phyloP scores from a whole-genome alignment of 1,284 basidiomycete genomes.

The Pseudozyma sp. region DNA sequence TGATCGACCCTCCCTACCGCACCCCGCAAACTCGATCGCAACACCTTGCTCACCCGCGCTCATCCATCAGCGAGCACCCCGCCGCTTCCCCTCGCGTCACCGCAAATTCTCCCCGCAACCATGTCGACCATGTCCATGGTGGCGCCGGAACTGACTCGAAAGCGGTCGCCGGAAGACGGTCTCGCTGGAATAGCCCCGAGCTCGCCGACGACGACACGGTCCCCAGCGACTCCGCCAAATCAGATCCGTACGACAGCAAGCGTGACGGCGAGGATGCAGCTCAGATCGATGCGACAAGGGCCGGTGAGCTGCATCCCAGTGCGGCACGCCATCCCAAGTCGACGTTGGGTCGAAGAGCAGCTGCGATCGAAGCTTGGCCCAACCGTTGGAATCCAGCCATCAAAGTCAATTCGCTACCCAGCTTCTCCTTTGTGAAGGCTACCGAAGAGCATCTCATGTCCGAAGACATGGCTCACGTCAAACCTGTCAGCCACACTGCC shows the following conservation, averaged over 20 bases:
- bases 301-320: background rate
- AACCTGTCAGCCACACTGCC: constrained; percentile 10
- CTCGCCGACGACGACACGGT: constrained; percentile 11
- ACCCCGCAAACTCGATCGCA: background rate
- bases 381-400: constrained; percentile 27
- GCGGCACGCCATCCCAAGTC: background rate
- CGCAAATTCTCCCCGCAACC: background rate
- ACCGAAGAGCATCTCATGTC: constrained; percentile 28
- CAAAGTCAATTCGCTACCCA: constrained; percentile 14
- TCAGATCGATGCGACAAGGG: background rate
- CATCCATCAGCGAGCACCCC: background rate
- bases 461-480: constrained; percentile 25
- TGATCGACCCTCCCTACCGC: constrained; percentile 7
- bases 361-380: constrained; percentile 16
- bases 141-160: background rate
- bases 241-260: constrained; percentile 3
- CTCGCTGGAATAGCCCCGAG: constrained; percentile 28
- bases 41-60: background rate
- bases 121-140: background rate
- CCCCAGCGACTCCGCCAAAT: constrained; percentile 7
- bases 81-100: background rate
- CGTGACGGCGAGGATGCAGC: background rate
- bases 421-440: constrained; percentile 14
- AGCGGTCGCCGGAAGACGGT: constrained; percentile 5
- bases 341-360: constrained; percentile 1